Percentiles rank a stretch among this genome's conserved stretches.
phyloP scores from a whole-genome alignment of 2,329 filamentous ascomycete genomes.

The Microdochium bolleyi region DNA sequence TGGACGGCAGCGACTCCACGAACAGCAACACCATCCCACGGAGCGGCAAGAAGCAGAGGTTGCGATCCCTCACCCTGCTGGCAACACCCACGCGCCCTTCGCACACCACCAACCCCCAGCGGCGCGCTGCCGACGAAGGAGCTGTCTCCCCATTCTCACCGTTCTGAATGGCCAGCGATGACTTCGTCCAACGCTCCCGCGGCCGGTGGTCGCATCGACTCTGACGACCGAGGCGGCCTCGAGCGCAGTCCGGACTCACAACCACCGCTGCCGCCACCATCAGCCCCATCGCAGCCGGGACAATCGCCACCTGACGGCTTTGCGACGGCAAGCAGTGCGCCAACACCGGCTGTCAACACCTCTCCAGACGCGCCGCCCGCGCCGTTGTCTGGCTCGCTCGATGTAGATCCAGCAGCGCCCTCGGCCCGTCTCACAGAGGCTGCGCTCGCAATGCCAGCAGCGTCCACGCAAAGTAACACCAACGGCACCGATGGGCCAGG shows the following conservation, averaged over 20 bases:
- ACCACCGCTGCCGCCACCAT: slow-evolving; percentile 4
- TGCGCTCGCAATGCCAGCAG: neutral
- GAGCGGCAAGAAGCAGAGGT: neutral
- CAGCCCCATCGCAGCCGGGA: slow-evolving; percentile 7
- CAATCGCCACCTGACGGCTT: neutral
- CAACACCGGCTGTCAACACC: neutral
- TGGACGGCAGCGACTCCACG: neutral
- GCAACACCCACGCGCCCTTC: slow-evolving; percentile 1
- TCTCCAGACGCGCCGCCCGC: neutral
- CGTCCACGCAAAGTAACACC: neutral
- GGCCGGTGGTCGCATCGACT: slow-evolving; percentile 13
- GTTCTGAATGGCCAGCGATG: slow-evolving; percentile 40
- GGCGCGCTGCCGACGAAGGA: slow-evolving; percentile 39
- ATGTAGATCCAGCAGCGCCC: neutral
- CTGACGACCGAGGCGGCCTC: slow-evolving; percentile 8
- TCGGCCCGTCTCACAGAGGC: neutral
- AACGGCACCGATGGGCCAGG: neutral
- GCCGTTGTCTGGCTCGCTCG: neutral
- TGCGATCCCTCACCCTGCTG: neutral
- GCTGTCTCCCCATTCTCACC: slow-evolving; percentile 31
- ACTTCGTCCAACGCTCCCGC: slow-evolving; percentile 47
- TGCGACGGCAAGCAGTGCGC: slow-evolving; percentile 2
- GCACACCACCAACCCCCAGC: slow-evolving; percentile 1
- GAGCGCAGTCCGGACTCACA: neutral
- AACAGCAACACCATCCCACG: neutral